Evolutionary conservation across 495 filamentous ascomycete genomes (phyloP), one percentile per base, ranked within the genome.

Genomic region (Aspergillus incahuasiensis): DNA sequence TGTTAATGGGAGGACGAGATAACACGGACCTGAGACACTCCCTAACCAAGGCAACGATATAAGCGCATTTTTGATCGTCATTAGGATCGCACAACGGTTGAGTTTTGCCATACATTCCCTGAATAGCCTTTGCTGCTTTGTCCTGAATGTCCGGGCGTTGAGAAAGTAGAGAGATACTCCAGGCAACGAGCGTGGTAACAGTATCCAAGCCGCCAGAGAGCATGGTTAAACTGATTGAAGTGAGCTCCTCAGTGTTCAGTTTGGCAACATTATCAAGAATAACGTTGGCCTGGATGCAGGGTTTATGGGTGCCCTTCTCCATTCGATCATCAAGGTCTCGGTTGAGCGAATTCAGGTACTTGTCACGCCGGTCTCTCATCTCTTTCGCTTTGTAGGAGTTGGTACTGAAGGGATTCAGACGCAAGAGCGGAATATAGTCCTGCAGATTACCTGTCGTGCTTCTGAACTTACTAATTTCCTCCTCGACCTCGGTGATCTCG

Each of bases 231-330:
- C 81, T 83, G 48, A 87, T 85, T 8, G 77, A 75, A 5, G 74
- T 81, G n/a, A 86, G 63, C 55, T 87, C 84, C 38, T 80, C 77
- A 1, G 71, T 69, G 58, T 80, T 79, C 21, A 86, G 68, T 54
- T 79, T 76, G 3, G 79, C 79, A 25, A 86, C 82, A 56, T 81
- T 77, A 61, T 85, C 84, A 38, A 79, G 67, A 46, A 86, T 82
- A 13, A 85, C 78, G 63, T 84, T 86, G 1, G 80, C 83, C 59
- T 85, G 80, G 22, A 87, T 84, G 56, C 84, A 86, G 15, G 84
- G 82, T 60, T 76, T 75, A 53, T 86, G 78, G 1, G 70, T 81
- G 0, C 82, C 83, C 49, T 80, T 82, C 41, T 77, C 72, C 67
- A 87, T 81, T 5, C 80, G 70, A 42, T 80, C 73, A 35, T 82